Base-by-base conservation (phyloP, 306 rosid genomes). In the Sechiopsis laciniata region DNA sequence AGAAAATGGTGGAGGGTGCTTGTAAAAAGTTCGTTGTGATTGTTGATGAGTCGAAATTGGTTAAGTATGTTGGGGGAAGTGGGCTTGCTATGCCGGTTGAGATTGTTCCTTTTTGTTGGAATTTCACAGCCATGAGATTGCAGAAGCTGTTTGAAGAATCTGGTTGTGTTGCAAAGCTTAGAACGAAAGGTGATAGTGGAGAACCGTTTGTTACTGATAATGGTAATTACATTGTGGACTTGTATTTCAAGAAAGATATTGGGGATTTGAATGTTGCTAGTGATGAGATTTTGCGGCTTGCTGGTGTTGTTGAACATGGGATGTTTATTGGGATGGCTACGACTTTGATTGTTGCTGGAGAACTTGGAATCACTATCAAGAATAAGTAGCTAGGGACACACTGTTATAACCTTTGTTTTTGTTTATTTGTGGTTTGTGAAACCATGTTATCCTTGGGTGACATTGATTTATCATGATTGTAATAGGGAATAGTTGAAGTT, bases 221-320 rank as follows among this genome's bases (percentile, higher is more conserved):
- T 80, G 80, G 91, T 17, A 91, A 91, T 64, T 89, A 79, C 73
- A 77, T 91, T 11, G 83, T 91, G 37, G 97, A 91, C 72, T 82
- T 91, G 86, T 89, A 84, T 86, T 86, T 91, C 51, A 21, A 83
- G 55, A 58, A 72, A 55, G 87, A 84, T 76, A 84, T 91, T 64
- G 97, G 97, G 17, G 96, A 91, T 87, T 83, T 91, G 80, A 83
- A 83, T 74, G 88, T 58, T 53, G 97, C 97, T 0, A 91, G 94
- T 13, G 96, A 89, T 16, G 79, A 84, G 0, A 89, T 91, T 85
- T 74, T 89, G 85, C 80, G 84, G 61, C 88, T 87, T 74, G 78
- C 96, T 0, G 97, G 97, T 12, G 97, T 89, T 64, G 97, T 89
- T 26, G 97, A 91, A 84, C 97, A 91, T 76, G 96, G 97, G 2